Conservation (phyloP, 441 rosid species). For the Syzygium syzygioides region DNA sequence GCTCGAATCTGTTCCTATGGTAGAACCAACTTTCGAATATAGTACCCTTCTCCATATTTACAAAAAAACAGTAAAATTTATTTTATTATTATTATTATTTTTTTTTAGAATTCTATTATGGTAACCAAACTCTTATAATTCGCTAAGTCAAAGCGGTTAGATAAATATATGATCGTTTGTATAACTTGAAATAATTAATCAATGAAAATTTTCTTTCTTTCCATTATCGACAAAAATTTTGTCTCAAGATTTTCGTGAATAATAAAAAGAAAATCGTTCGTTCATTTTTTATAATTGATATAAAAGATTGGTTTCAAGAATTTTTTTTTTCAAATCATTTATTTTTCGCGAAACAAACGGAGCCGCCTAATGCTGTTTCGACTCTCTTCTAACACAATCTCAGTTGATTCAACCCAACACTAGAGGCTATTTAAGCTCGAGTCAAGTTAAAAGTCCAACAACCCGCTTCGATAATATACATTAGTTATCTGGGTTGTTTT, state of each 20-base stretch:
- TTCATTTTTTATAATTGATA: too few relatives aligned
- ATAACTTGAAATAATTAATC: too few relatives aligned
- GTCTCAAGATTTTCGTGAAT: too few relatives aligned
- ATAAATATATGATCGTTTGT: not conserved
- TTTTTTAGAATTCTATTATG: not conserved
- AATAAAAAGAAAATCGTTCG: too few relatives aligned
- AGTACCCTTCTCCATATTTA: not conserved
- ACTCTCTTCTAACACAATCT: not conserved
- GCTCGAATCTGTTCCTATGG: not conserved
- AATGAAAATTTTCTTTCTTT: too few relatives aligned
- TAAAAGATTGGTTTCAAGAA: too few relatives aligned
- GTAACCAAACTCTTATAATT: not conserved
- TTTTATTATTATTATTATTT: not conserved
- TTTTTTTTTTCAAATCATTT: too few relatives aligned
- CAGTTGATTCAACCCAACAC: not conserved
- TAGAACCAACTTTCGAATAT: not conserved
- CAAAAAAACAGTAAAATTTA: not conserved
- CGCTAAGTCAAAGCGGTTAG: not conserved
- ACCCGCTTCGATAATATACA: not conserved
- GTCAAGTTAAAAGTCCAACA: not conserved
- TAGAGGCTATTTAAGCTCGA: not conserved
- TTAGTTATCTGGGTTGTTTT: not conserved
- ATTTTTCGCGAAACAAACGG: too few relatives aligned
- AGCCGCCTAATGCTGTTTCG: too few relatives aligned
- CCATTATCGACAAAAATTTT: too few relatives aligned